Conservation (phyloP, 257 asterid genomes). For the Petunia secreta region DNA sequence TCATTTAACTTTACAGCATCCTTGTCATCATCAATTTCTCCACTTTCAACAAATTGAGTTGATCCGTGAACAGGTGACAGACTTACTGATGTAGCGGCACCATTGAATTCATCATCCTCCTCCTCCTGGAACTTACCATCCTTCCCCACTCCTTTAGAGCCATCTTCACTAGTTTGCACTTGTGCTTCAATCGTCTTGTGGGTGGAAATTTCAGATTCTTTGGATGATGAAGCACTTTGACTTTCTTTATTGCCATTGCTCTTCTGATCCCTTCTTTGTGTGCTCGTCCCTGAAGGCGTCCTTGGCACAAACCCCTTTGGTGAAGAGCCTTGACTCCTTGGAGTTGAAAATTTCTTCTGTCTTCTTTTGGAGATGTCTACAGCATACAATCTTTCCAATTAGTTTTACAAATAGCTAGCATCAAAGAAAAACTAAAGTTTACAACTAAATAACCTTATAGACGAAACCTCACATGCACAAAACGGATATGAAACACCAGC, state of each 20-base stretch:
- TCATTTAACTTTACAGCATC: slow-evolving; percentile 33
- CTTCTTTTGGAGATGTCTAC: slow-evolving; percentile 78
- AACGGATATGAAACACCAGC: slow-evolving; percentile 45
- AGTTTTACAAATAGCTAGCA: slow-evolving; percentile 6
- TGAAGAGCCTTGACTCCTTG: slow-evolving; percentile 56
- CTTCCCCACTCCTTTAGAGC: slow-evolving; percentile 32
- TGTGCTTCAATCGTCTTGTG: slow-evolving; percentile 43
- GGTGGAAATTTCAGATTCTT: slow-evolving; percentile 43
- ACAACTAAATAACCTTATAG: slow-evolving; percentile 34
- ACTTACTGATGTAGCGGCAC: slow-evolving; percentile 30
- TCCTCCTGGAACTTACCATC: slow-evolving; percentile 43
- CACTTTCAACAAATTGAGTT: slow-evolving; percentile 49
- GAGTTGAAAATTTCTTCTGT: slow-evolving; percentile 52
- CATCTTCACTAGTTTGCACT: slow-evolving; percentile 40
- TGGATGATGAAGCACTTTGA: slow-evolving; percentile 40
- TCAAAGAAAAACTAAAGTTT: not conserved
- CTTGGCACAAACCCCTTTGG: slow-evolving; percentile 73
- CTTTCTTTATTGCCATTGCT: slow-evolving; percentile 53
- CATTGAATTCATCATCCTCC: slow-evolving; percentile 41
- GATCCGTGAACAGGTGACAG: slow-evolving; percentile 36
- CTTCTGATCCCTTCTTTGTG: slow-evolving; percentile 62
- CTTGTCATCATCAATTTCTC: slow-evolving; percentile 40
- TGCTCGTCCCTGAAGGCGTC: slow-evolving; percentile 63
- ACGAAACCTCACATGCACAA: slow-evolving; percentile 80
- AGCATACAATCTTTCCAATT: slow-evolving; percentile 28